Percentiles rank a stretch among this genome's conserved stretches.
phyloP scores from a whole-genome alignment of 2,329 filamentous ascomycete genomes.

The Trichoderma afroharzianum region DNA sequence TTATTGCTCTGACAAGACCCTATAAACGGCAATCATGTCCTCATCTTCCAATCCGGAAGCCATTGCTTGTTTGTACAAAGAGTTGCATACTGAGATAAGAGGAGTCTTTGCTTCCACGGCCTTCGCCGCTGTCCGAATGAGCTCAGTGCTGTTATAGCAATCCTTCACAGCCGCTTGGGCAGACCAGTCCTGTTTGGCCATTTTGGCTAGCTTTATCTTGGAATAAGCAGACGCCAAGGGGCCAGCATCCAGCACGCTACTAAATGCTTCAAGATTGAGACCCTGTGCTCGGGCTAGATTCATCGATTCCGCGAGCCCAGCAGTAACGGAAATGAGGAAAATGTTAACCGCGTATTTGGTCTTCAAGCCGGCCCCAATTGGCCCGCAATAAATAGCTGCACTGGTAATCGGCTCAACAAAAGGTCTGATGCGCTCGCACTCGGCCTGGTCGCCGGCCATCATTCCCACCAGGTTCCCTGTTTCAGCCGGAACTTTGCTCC shows the following conservation, averaged over 20 bases:
- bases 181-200: slow-evolving; percentile 29
- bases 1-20: slow-evolving; percentile 11
- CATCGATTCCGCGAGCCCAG: slow-evolving; percentile 32
- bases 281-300: slow-evolving; percentile 31
- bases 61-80: slow-evolving; percentile 25
- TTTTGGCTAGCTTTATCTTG: slow-evolving; percentile 30
- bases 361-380: slow-evolving; percentile 30
- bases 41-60: slow-evolving; percentile 24
- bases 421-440: slow-evolving; percentile 25
- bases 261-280: slow-evolving; percentile 29
- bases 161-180: slow-evolving; percentile 30
- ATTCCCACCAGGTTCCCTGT: slow-evolving; percentile 33
- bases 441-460: slow-evolving; percentile 29
- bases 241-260: slow-evolving; percentile 28
- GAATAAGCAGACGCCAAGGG: slow-evolving; percentile 32
- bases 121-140: slow-evolving; percentile 26
- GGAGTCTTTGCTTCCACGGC: slow-evolving; percentile 22
- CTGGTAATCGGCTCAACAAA: slow-evolving; percentile 27
- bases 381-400: slow-evolving; percentile 33
- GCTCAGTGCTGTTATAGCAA: slow-evolving; percentile 30
- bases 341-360: slow-evolving; percentile 33
- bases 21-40: slow-evolving; percentile 30
- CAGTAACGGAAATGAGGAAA: slow-evolving; percentile 30
- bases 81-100: slow-evolving; percentile 22
- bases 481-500: slow-evolving; percentile 33